Conservation (phyloP, 352 stramenopile species). For the Phytophthora pseudosyringae region DNA sequence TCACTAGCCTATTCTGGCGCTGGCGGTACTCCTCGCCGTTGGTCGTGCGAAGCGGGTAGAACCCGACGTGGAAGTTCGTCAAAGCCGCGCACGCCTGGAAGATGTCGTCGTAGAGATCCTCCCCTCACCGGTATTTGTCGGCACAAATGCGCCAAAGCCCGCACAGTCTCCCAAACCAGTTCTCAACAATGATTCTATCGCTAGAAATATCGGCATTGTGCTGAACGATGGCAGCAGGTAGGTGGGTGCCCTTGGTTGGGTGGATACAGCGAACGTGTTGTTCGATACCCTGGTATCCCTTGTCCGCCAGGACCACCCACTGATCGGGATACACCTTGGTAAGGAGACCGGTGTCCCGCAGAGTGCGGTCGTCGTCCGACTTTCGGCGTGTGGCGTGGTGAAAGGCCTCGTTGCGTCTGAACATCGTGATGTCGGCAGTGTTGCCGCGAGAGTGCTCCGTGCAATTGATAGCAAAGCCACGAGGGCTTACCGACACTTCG, state of each 20-base stretch:
- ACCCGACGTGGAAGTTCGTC: neutral
- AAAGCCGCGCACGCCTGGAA: neutral
- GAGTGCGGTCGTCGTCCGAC: neutral
- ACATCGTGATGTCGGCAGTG: conserved; percentile 3
- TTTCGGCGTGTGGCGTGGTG: conserved; percentile 2
- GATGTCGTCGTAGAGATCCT: conserved; percentile 4
- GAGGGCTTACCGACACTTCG: neutral
- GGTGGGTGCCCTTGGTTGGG: conserved; percentile 1
- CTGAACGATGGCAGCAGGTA: too few species aligned
- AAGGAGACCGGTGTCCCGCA: neutral
- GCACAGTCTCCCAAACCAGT: conserved; percentile 12
- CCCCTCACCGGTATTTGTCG: conserved; percentile 5
- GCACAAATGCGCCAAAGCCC: conserved; percentile 1
- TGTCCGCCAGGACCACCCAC: conserved; percentile 4
- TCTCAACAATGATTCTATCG: conserved; percentile 9
- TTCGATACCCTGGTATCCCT: conserved; percentile 1
- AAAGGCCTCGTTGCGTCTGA: conserved; percentile 2
- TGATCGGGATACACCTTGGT: neutral
- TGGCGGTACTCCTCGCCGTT: too few species aligned
- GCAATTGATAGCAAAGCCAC: neutral
- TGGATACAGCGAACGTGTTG: conserved; percentile 10
- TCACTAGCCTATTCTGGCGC: too few species aligned
- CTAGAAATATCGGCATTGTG: too few species aligned
- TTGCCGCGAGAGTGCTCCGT: too few species aligned
- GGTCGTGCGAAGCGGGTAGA: neutral